These are phyloP conservation scores for Alternaria angustiovoidea DNA, from an alignment of 2,329 filamentous ascomycete genomes.

Conservation along the genomic window DNA sequence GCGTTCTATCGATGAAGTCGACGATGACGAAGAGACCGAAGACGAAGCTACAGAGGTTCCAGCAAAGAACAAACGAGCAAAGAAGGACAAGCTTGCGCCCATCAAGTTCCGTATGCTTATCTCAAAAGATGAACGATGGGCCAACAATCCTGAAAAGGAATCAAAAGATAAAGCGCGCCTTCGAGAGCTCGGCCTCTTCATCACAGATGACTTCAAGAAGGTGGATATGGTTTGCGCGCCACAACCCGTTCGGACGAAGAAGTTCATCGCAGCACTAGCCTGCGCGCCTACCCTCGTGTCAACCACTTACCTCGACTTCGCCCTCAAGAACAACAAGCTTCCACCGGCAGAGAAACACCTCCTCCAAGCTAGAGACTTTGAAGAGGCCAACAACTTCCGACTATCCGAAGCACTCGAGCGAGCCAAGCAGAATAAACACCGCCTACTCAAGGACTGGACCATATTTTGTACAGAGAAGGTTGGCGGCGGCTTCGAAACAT, in stretches of 20 bases:
- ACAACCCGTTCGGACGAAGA: constrained; percentile 85
- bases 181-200: constrained; percentile 80
- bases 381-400: constrained; percentile 74
- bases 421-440: constrained; percentile 78
- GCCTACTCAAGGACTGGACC: constrained; percentile 76
- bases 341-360: constrained; percentile 71
- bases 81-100: constrained; percentile 60
- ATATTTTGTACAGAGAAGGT: constrained; percentile 87
- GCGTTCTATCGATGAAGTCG: constrained; percentile 56
- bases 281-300: constrained; percentile 80
- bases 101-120: constrained; percentile 79
- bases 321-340: constrained; percentile 72
- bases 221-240: constrained; percentile 91
- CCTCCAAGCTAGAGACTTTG: constrained; percentile 75
- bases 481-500: constrained; percentile 82
- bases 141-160: constrained; percentile 75
- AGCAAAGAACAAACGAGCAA: constrained; percentile 68
- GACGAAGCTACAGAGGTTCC: constrained; percentile 61
- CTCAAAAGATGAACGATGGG: constrained; percentile 86
- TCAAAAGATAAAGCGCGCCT: constrained; percentile 82
- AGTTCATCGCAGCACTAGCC: constrained; percentile 89
- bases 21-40: constrained; percentile 51
- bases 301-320: constrained; percentile 79
- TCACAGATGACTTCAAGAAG: constrained; percentile 76
- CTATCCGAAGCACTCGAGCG: constrained; percentile 73